Base-by-base conservation (phyloP, 192 early-diverging fungal genomes). In the Lunasporangiospora selenospora region DNA sequence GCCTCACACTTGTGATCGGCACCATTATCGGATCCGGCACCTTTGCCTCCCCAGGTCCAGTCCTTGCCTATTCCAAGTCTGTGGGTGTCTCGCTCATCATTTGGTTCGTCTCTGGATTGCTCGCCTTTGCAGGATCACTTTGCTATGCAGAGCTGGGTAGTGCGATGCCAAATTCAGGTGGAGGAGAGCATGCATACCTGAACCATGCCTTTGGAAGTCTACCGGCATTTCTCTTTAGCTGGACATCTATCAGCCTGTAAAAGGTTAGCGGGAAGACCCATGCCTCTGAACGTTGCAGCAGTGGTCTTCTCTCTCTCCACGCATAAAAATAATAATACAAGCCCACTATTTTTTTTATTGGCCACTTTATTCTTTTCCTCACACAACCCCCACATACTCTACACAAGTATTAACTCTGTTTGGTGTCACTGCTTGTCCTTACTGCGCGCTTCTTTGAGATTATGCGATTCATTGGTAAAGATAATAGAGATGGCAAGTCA, bases 61-160 rank as follows among this genome's bases (percentile, higher is more conserved):
- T 92, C 27, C 75, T 90, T 13, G 57, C 77, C 26, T 76, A 86
- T 21, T 80, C 85, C 1, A 87, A 88, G 40, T 85, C 89, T 4
- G 83, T 88, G 10, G 86, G 87, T 6, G 88, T 87, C 58, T 85
- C 90, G 11, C 70, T 93, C 7, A 65, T 92, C 36, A 78, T 93
- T n/a, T 93, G 92, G 92, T 76, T 86, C 15, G 56, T 88, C 12
- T 89, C 89, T 32, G 90, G 86, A 5, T 56, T 93, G 26, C 73
- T 94, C 41, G 90, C 94, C 3, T 85, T 93, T 50, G 82, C 86
- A 12, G 96, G 96, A 32, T 90, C 89, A 0, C 78, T 92, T 13
- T 92, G 91, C 51, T 98, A 96, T 65, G 90, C 92, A 11, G 96
- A 98, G 73, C 78, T 98, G 23, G 96, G 96, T 0, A 81, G 94